phyloP scores from a whole-genome alignment of 805 yeast genomes.

The Cyberlindnera misumaiensis region DNA sequence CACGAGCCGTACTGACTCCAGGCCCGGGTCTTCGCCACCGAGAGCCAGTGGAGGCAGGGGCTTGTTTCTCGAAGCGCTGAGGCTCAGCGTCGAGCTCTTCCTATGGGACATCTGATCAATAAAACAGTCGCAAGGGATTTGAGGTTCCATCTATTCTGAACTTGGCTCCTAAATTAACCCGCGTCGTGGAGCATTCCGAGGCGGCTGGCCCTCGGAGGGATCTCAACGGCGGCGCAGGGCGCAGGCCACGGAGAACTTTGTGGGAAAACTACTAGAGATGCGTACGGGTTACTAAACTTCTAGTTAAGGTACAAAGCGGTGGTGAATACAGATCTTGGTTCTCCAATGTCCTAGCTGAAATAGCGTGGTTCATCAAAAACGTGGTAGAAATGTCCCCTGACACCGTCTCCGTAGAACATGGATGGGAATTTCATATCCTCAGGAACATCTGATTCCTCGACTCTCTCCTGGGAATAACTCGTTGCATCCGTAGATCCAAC shows the following conservation, averaged over 20 bases:
- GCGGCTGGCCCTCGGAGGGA: too few relatives aligned
- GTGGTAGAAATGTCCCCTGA: slow-evolving; percentile 88
- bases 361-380: slow-evolving; percentile 84
- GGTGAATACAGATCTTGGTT: too few relatives aligned
- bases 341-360: slow-evolving; percentile 5
- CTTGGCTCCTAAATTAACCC: too few relatives aligned
- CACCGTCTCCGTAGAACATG: slow-evolving; percentile 81
- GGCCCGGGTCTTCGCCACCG: background rate
- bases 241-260: too few relatives aligned
- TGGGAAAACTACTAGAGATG: too few relatives aligned
- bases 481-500: slow-evolving; percentile 19
- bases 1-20: background rate
- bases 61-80: slow-evolving; percentile 21
- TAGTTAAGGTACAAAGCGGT: too few relatives aligned
- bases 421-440: slow-evolving; percentile 69
- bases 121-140: too few relatives aligned
- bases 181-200: too few relatives aligned
- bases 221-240: too few relatives aligned
- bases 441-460: slow-evolving; percentile 51
- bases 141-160: too few relatives aligned
- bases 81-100: slow-evolving; percentile 21
- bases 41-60: slow-evolving; percentile 23
- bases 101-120: slow-evolving; percentile 16
- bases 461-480: slow-evolving; percentile 48
- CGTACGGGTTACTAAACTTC: too few relatives aligned